A percentile compares a stretch with the other conserved stretches of the same genome.
Conservation (phyloP, 2,329 filamentous ascomycete species). For the Cladosporium austrohemisphaericum region DNA sequence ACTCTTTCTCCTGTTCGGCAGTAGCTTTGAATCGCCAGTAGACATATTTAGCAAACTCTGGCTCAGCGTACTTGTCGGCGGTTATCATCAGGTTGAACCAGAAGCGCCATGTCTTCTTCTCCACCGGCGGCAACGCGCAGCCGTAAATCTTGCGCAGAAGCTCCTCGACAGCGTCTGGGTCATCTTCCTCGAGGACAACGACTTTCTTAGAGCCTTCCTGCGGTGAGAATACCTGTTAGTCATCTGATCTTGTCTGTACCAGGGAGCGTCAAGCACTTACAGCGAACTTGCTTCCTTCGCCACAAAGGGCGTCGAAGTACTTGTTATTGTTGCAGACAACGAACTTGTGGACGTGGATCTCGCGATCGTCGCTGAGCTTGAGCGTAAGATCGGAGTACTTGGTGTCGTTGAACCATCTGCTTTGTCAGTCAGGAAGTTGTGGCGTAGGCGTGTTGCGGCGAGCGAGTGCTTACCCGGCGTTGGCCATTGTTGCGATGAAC, state of each 20-base stretch:
- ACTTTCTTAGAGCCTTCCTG: background rate
- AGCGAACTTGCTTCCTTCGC: background rate
- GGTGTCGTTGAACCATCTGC: constrained; percentile 6
- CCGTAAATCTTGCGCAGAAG: constrained; percentile 3
- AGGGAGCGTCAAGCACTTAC: background rate
- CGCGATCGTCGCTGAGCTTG: background rate
- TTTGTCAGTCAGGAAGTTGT: too few species aligned
- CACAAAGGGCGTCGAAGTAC: constrained; percentile 3
- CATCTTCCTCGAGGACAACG: background rate
- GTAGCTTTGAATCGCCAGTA: background rate
- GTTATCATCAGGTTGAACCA: background rate
- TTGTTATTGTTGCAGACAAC: background rate
- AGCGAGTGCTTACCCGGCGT: too few species aligned
- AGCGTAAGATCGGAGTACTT: constrained; percentile 7
- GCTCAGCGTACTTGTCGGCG: constrained; percentile 2
- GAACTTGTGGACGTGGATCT: constrained; percentile 4
- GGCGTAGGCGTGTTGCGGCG: too few species aligned
- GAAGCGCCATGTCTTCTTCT: background rate
- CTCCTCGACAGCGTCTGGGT: background rate
- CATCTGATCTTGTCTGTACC: background rate
- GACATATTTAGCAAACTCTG: background rate
- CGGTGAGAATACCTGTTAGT: background rate
- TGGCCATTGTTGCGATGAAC: too few species aligned
- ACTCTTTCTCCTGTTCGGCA: background rate
- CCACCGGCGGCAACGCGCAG: background rate